Conservation (phyloP, 257 asterid genomes). For the Coffea eugenioides region DNA sequence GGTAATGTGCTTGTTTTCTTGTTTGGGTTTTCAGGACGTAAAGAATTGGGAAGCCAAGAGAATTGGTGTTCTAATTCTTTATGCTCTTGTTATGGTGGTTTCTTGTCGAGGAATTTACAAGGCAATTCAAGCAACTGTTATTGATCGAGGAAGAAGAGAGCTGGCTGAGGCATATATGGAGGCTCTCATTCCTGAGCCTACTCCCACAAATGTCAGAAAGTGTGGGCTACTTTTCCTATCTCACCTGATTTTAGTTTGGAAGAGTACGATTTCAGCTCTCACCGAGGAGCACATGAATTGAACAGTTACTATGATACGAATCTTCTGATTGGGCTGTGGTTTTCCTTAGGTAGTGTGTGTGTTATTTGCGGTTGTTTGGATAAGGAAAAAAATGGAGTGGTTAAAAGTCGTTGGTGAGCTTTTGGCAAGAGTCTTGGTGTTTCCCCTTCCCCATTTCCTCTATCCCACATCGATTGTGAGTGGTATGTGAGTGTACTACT, state of each 20-base stretch:
- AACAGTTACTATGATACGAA: no score
- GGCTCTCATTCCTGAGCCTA: slow-evolving; percentile 90
- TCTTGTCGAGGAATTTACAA: slow-evolving; percentile 61
- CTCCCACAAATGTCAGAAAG: slow-evolving; percentile 75
- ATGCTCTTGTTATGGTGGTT: slow-evolving; percentile 43
- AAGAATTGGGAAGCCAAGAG: slow-evolving; percentile 84
- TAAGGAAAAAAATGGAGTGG: no score
- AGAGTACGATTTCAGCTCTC: no score
- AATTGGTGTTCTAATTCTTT: slow-evolving; percentile 61
- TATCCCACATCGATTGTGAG: no score
- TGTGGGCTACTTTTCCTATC: slow-evolving; percentile 31
- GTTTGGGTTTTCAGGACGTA: slow-evolving; percentile 52
- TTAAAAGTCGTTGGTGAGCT: no score
- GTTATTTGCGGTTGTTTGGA: no score
- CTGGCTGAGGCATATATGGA: slow-evolving; percentile 94
- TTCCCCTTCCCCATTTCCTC: no score
- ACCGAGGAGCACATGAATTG: no score
- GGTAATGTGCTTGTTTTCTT: not conserved
- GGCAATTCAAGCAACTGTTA: slow-evolving; percentile 70
- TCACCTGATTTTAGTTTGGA: not conserved
- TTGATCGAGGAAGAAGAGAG: slow-evolving; percentile 68
- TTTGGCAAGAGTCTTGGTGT: no score
- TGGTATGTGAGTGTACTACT: no score
- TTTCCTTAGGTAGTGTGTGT: no score
- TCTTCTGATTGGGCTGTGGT: no score